Evolutionary conservation across 768 basidiomycete species (phyloP), one percentile per base, ranked within the genome.

Genomic region (Chalciporus chontae): DNA sequence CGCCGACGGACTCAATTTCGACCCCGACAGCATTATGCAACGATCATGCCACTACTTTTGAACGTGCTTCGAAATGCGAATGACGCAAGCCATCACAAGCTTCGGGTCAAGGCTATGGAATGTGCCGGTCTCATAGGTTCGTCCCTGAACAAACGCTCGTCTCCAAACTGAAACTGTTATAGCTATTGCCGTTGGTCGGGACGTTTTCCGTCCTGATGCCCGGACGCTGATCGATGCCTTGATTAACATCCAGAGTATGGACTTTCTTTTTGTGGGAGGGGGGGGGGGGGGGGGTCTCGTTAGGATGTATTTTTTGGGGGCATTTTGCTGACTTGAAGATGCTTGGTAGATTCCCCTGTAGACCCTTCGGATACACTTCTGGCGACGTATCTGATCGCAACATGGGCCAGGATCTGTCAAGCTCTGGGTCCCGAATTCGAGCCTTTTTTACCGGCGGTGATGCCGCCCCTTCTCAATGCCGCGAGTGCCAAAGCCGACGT

Each of bases 401-500:
- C 90, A 0, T 94, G 90, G 90, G 86, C 88, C 2, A 93, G 90
- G 60, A 77, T 94, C 0, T 92, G 89, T 62, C 90, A 91, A 54
- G 88, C 89, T 0, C 77, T 94, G 60, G 87, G 87, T 0, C 73
- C 78, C 10, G 87, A 93, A 60, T 95, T 94, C 52, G 89, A 88
- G 61, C 90, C 90, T 0, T 94, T 90, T 64, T 76, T 94, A 3
- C 84, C 85, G 0, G 77, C 87, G 14, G 91, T 94, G 3, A 90
- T 94, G 81, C 89, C 91, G 0, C 77, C 81, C 0, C 67, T 94
- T 10, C 72, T 94, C 19, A 74, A 78, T 5, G 80, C 86, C 0
- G 93, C 93, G 3, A 77, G 83, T 26, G 80, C 83, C n/a, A 90
- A 90, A 67, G 83, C 87, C 0, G 88, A 91, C 56, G 77, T 92